A percentile compares a stretch with the other conserved stretches of the same genome.
phyloP scores from a whole-genome alignment of 2,329 filamentous ascomycete genomes.

The Acephala macrosclerotiorum region DNA sequence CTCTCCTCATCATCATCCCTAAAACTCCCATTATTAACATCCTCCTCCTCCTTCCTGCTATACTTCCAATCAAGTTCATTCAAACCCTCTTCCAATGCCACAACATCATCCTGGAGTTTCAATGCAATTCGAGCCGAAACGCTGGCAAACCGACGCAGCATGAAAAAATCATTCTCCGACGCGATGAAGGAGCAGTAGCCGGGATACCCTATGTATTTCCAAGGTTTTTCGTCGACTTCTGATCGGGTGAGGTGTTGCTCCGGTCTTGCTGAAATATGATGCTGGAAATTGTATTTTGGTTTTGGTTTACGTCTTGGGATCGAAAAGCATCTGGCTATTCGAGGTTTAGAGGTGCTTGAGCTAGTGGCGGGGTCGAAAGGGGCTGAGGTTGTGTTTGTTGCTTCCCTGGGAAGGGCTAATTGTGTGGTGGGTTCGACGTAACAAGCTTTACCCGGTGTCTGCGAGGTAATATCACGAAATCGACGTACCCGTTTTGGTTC shows the following conservation, averaged over 20 bases:
- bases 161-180: conserved; percentile 44
- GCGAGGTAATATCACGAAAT: no score
- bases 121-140: conserved; percentile 44
- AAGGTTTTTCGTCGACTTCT: conserved; percentile 38
- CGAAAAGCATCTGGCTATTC: no score
- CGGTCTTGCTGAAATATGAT: neutral
- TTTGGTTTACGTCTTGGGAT: no score
- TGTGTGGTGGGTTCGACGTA: no score
- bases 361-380: no score
- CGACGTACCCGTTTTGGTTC: no score
- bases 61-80: conserved; percentile 38
- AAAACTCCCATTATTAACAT: conserved; percentile 42
- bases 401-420: no score
- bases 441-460: no score
- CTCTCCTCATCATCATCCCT: conserved; percentile 39
- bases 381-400: no score
- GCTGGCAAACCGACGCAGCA: conserved; percentile 45
- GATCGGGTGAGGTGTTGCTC: neutral
- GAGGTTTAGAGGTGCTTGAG: no score
- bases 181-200: conserved; percentile 42
- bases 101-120: conserved; percentile 46
- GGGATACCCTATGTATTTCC: conserved; percentile 45
- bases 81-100: conserved; percentile 42
- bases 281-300: no score
- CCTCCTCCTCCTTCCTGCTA: conserved; percentile 29